Conservation (phyloP, 257 asterid genomes). For the Fraxinus cuspidata region DNA sequence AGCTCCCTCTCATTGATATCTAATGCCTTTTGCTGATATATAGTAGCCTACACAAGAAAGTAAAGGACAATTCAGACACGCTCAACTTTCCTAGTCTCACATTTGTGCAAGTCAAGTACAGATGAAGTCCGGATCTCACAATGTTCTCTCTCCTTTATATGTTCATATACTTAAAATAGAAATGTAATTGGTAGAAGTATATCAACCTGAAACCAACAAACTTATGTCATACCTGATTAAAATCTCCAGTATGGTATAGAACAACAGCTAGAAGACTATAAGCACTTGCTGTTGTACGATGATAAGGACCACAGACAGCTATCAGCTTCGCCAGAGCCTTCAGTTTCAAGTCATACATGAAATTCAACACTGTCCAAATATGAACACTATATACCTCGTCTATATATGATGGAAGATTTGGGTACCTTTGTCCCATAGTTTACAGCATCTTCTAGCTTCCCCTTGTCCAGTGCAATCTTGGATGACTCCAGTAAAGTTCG, state of each 20-base stretch:
- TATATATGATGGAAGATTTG: neutral
- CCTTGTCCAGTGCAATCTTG: conserved; percentile 96
- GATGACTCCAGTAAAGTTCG: conserved; percentile 90
- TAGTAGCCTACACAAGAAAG: conserved; percentile 69
- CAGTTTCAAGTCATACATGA: conserved; percentile 33
- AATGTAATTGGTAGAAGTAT: neutral
- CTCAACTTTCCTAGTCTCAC: conserved; percentile 16
- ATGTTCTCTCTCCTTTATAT: neutral
- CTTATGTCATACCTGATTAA: conserved; percentile 68
- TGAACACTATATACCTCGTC: conserved; percentile 7
- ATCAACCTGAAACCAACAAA: conserved; percentile 13
- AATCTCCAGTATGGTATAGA: conserved; percentile 98
- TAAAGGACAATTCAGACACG: conserved; percentile 16
- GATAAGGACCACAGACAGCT: conserved; percentile 97
- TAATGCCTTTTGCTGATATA: conserved; percentile 96
- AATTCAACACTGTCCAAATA: conserved; percentile 25
- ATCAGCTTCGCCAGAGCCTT: conserved; percentile 97
- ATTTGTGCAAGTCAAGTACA: conserved; percentile 12
- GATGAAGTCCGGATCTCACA: conserved; percentile 15
- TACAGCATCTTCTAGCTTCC: conserved; percentile 96
- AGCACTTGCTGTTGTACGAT: conserved; percentile 95
- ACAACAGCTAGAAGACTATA: conserved; percentile 99
- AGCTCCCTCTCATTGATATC: conserved; percentile 98
- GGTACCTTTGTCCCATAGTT: conserved; percentile 87
- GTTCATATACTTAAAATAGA: neutral